These are phyloP conservation scores for Termitomyces sp. DNA, from an alignment of 768 basidiomycete species.

Conservation along the genomic window DNA sequence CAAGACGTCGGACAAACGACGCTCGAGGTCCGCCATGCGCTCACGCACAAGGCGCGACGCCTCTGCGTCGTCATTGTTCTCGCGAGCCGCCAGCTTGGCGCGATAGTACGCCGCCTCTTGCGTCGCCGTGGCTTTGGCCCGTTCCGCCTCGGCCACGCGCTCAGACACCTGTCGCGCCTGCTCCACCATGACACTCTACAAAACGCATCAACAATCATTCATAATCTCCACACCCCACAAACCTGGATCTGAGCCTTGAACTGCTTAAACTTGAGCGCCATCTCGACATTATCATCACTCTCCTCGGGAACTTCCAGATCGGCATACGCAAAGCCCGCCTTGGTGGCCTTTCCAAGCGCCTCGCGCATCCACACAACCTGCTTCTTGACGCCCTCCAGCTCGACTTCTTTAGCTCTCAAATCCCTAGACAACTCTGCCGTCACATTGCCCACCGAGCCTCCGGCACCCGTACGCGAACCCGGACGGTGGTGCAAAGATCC, in stretches of 20 bases:
- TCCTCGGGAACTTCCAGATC: slow-evolving; percentile 31
- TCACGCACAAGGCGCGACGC: slow-evolving; percentile 70
- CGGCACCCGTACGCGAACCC: slow-evolving; percentile 30
- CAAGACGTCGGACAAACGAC: slow-evolving; percentile 54
- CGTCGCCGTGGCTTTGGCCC: slow-evolving; percentile 67
- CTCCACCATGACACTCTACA: slow-evolving; percentile 63
- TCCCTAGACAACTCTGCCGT: slow-evolving; percentile 75
- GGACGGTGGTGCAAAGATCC: slow-evolving; percentile 34
- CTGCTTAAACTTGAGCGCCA: slow-evolving; percentile 81
- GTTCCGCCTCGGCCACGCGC: slow-evolving; percentile 74
- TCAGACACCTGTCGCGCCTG: slow-evolving; percentile 78
- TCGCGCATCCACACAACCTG: slow-evolving; percentile 85
- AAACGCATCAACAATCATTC: background rate
- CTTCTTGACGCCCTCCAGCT: slow-evolving; percentile 70
- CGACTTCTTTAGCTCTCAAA: slow-evolving; percentile 75
- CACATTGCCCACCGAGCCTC: slow-evolving; percentile 61
- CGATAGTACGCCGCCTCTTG: slow-evolving; percentile 97
- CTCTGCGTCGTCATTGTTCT: slow-evolving; percentile 62
- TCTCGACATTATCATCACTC: slow-evolving; percentile 53
- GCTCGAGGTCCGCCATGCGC: slow-evolving; percentile 70
- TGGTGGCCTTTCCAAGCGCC: slow-evolving; percentile 67
- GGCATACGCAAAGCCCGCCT: slow-evolving; percentile 70
- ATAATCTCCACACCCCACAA: slow-evolving; percentile 16
- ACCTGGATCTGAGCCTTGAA: slow-evolving; percentile 87
- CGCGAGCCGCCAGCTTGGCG: slow-evolving; percentile 87